Conservation (phyloP, 108 stramenopile species). For the Chaetoceros muelleri region DNA sequence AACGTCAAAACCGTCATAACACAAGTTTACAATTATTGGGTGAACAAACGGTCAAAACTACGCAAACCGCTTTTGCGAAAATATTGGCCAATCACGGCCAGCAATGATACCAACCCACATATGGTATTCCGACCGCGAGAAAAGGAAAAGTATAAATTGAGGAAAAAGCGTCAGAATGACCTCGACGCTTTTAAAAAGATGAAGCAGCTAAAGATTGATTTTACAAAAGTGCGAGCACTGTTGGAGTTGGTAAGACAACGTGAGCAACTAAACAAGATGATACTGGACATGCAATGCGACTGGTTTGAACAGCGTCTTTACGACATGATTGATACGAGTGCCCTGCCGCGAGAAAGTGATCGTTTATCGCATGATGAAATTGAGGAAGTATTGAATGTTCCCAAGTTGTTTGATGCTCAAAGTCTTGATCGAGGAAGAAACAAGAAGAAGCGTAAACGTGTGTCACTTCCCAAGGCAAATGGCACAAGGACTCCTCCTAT, state of each 20-base stretch:
- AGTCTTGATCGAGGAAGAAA: conserved; percentile 14
- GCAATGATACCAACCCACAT: conserved; percentile 91
- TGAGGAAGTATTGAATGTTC: conserved; percentile 31
- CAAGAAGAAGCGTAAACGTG: conserved; percentile 24
- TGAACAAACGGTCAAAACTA: conserved; percentile 75
- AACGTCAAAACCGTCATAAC: conserved; percentile 40
- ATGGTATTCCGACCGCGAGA: conserved; percentile 89
- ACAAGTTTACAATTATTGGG: conserved; percentile 84
- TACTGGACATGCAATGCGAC: conserved; percentile 45
- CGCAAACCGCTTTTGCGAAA: conserved; percentile 81
- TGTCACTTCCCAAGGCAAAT: neutral
- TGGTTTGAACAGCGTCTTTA: conserved; percentile 52
- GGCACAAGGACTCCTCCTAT: conserved; percentile 9
- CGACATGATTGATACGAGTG: conserved; percentile 59
- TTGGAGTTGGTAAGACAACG: conserved; percentile 46
- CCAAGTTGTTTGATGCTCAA: conserved; percentile 44
- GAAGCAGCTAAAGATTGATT: conserved; percentile 69
- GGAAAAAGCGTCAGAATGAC: conserved; percentile 90
- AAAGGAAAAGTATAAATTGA: conserved; percentile 92
- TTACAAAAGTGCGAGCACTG: conserved; percentile 52
- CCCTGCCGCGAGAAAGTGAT: conserved; percentile 26
- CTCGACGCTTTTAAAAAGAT: conserved; percentile 83
- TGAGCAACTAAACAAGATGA: conserved; percentile 48
- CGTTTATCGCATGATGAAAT: conserved; percentile 19
- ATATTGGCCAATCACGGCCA: conserved; percentile 85